phyloP scores from a whole-genome alignment of 139 green algal genomes.

The Auxenochlorella pyrenoidosa region DNA sequence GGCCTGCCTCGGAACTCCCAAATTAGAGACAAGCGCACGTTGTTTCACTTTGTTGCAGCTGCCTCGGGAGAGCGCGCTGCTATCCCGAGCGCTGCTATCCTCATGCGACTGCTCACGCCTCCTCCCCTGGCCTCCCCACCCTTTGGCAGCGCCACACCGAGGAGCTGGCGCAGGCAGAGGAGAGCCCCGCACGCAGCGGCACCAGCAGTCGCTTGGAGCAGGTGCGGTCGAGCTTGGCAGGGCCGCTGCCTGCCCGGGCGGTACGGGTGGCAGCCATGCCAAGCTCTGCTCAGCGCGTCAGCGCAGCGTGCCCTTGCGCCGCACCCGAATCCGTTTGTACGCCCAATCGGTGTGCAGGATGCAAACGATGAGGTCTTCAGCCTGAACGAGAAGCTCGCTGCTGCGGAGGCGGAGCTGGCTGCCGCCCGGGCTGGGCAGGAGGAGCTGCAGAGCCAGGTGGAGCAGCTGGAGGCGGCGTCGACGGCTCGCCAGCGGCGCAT shows the following conservation, averaged over 20 bases:
- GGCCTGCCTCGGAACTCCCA: too few relatives aligned
- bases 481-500: neutral
- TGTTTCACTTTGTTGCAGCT: too few relatives aligned
- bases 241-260: neutral
- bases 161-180: slow-evolving; percentile 1
- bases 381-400: slow-evolving; percentile 29
- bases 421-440: neutral
- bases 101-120: too few relatives aligned
- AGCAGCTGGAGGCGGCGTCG: neutral
- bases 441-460: slow-evolving; percentile 9
- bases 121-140: too few relatives aligned
- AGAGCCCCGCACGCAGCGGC: slow-evolving; percentile 6
- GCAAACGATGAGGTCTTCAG: slow-evolving; percentile 31
- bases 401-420: slow-evolving; percentile 17
- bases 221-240: neutral
- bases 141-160: neutral
- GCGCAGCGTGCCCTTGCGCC: neutral
- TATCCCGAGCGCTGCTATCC: too few relatives aligned
- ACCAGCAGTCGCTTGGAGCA: neutral
- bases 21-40: too few relatives aligned
- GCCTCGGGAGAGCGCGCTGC: too few relatives aligned
- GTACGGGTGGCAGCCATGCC: neutral
- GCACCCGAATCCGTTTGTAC: too few relatives aligned
- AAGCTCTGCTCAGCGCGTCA: neutral
- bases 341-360: neutral